Evolutionary conservation across 2,329 filamentous ascomycete species (phyloP).

Genomic region (Botrytis deweyae): DNA sequence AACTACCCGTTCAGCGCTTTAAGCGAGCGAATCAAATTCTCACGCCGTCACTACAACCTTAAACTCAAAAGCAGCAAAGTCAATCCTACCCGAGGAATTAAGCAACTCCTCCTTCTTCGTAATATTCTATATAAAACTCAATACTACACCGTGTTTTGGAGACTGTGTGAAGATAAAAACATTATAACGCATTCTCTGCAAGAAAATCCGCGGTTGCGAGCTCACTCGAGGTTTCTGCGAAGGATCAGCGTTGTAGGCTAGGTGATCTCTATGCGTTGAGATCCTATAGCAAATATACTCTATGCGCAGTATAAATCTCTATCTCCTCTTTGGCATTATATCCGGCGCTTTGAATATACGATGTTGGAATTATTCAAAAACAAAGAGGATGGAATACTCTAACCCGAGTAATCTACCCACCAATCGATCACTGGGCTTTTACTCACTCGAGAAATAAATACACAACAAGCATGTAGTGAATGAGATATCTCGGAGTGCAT

Average conservation of each 20-base stretch:
- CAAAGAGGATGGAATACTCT: background rate
- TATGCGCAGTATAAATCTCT: too few relatives aligned
- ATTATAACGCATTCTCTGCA: background rate
- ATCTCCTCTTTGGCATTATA: too few relatives aligned
- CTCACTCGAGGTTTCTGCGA: background rate
- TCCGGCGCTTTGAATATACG: too few relatives aligned
- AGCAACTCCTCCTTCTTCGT: fast-evolving
- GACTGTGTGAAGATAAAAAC: background rate
- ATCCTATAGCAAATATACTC: too few relatives aligned
- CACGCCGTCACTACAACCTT: background rate
- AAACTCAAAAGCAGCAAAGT: fast-evolving
- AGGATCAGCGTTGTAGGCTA: too few relatives aligned
- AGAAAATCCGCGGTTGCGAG: background rate
- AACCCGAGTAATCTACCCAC: background rate
- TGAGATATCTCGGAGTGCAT: background rate
- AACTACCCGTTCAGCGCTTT: background rate
- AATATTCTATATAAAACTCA: fast-evolving
- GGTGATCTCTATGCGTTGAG: too few relatives aligned
- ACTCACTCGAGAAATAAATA: background rate
- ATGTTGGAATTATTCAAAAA: background rate
- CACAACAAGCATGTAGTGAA: background rate
- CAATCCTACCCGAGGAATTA: fast-evolving
- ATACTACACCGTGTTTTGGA: fast-evolving
- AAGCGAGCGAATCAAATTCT: background rate
- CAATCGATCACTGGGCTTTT: fast-evolving